A percentile compares a stretch with the other conserved stretches of the same genome.
Conservation (phyloP, 495 filamentous ascomycete species). For the Cudoniella acicularis region DNA sequence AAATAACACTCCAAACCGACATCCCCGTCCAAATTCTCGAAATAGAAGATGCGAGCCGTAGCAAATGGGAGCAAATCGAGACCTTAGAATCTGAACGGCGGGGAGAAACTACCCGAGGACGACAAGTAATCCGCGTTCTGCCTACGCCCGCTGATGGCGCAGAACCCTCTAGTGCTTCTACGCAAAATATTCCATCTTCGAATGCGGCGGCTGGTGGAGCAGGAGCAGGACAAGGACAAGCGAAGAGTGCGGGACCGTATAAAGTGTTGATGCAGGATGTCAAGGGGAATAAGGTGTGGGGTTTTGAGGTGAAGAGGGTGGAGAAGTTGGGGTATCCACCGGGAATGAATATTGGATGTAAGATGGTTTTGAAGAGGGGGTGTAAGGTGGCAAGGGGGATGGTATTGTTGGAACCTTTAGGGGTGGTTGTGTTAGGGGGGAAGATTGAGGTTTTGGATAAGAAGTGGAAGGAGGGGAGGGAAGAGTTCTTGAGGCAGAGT, state of each 20-base stretch:
- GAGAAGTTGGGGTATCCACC: slow-evolving; percentile 56
- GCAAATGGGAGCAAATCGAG: slow-evolving; percentile 82
- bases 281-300: slow-evolving; percentile 63
- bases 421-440: slow-evolving; percentile 68
- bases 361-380: slow-evolving; percentile 66
- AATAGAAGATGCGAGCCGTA: slow-evolving; percentile 74
- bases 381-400: slow-evolving; percentile 70
- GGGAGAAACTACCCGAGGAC: slow-evolving; percentile 75
- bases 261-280: slow-evolving; percentile 81
- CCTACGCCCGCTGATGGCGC: slow-evolving; percentile 32
- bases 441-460: slow-evolving; percentile 81
- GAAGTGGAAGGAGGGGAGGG: slow-evolving; percentile 69
- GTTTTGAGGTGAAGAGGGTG: slow-evolving; percentile 66
- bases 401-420: slow-evolving; percentile 65
- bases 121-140: slow-evolving; percentile 75
- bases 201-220: neutral
- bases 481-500: no score
- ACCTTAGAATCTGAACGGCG: slow-evolving; percentile 76
- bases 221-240: slow-evolving; percentile 3
- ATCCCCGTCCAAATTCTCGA: slow-evolving; percentile 79
- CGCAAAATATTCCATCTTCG: slow-evolving; percentile 21
- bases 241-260: slow-evolving; percentile 44
- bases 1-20: slow-evolving; percentile 30
- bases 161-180: slow-evolving; percentile 13
- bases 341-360: slow-evolving; percentile 71